Percentiles rank a stretch among this genome's conserved stretches.
Conservation (phyloP, 2,329 filamentous ascomycete species). For the Ophiostoma sp. region DNA sequence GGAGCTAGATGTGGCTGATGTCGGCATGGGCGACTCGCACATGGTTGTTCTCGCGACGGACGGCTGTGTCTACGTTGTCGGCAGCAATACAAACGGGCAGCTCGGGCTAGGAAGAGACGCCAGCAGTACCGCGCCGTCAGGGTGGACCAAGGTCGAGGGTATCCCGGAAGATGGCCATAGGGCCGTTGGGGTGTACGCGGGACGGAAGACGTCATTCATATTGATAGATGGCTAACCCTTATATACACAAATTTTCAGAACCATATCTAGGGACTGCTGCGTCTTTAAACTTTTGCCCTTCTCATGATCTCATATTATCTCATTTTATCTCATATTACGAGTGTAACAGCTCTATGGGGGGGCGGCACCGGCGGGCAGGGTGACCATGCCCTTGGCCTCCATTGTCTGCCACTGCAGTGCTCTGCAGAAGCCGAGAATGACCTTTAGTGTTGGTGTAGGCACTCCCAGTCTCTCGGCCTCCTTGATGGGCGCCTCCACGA, state of each 20-base stretch:
- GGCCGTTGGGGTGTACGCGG: conserved; percentile 44
- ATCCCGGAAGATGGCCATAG: conserved; percentile 31
- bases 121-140: conserved; percentile 18
- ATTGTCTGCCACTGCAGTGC: conserved; percentile 46
- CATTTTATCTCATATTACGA: background rate
- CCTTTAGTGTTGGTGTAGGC: conserved; percentile 44
- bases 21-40: conserved; percentile 55
- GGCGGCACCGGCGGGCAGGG: background rate
- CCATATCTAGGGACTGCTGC: background rate
- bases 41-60: conserved; percentile 50
- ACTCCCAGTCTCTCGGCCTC: conserved; percentile 47
- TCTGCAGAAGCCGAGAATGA: conserved; percentile 45
- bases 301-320: conserved; percentile 7
- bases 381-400: conserved; percentile 40
- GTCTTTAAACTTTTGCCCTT: background rate
- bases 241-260: background rate
- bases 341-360: conserved; percentile 3
- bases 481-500: conserved; percentile 52
- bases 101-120: conserved; percentile 42
- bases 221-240: conserved; percentile 28
- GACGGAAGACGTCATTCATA: conserved; percentile 47
- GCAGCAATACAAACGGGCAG: conserved; percentile 55
- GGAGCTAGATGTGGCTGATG: conserved; percentile 45
- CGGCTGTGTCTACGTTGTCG: conserved; percentile 50
- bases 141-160: conserved; percentile 37